Percentiles rank a stretch among this genome's conserved stretches.
Evolutionary conservation across 148 eudicot genomes (phyloP).

Genomic region (Silene latifolia): DNA sequence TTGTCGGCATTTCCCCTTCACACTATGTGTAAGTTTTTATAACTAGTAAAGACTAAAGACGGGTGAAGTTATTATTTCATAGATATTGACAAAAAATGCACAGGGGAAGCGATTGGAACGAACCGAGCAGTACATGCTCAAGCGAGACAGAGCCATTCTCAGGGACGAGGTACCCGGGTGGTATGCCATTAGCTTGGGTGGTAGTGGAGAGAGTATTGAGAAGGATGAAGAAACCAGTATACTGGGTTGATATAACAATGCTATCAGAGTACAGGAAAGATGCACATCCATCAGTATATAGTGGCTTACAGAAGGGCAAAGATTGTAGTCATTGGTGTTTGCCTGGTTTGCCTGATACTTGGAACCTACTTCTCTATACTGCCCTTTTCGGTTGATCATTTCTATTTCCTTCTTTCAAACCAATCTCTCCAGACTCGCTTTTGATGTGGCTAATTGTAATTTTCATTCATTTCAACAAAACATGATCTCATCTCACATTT

Average conservation of each 20-base stretch:
- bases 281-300: constrained; percentile 61
- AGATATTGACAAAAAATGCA: constrained; percentile 25
- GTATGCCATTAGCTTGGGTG: constrained; percentile 38
- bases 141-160: constrained; percentile 49
- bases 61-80: too few species aligned
- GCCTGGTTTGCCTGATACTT: constrained; percentile 87
- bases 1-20: constrained; percentile 76
- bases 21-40: constrained; percentile 64
- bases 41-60: too few species aligned
- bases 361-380: constrained; percentile 71
- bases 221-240: constrained; percentile 55
- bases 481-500: neutral
- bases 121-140: constrained; percentile 49
- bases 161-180: constrained; percentile 54
- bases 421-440: neutral
- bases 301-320: constrained; percentile 40
- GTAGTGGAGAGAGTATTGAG: constrained; percentile 62
- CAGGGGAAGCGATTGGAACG: constrained; percentile 80
- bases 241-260: constrained; percentile 62
- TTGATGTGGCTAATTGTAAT: neutral
- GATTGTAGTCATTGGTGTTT: constrained; percentile 96
- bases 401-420: neutral
- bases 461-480: neutral
- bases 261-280: constrained; percentile 72
- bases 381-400: constrained; percentile 36